These are phyloP conservation scores for Solanum sparsipilum DNA, from an alignment of 257 asterid genomes.

Conservation along the genomic window DNA sequence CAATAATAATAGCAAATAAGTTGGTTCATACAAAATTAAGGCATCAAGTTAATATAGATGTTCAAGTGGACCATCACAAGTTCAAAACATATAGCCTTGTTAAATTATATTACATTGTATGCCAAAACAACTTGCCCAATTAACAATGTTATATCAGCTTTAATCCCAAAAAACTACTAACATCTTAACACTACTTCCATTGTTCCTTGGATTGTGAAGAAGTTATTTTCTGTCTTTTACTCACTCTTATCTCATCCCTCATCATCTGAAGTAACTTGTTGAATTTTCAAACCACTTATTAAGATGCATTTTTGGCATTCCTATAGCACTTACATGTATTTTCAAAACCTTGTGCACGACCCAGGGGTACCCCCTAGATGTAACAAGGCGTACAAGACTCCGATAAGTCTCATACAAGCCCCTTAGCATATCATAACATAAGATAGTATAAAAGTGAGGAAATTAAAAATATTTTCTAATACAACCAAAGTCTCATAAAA, in stretches of 20 bases:
- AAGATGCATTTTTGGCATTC: background rate
- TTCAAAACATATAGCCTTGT: background rate
- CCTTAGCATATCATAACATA: no score
- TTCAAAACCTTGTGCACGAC: background rate
- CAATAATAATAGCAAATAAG: background rate
- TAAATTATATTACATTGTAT: background rate
- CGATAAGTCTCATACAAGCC: no score
- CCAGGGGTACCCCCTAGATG: no score
- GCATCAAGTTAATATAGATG: background rate
- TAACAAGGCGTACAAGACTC: no score
- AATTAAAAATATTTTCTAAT: no score
- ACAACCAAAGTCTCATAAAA: no score
- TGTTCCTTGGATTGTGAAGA: background rate
- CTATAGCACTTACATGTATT: background rate
- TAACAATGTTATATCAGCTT: background rate
- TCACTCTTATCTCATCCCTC: background rate
- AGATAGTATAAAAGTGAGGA: no score
- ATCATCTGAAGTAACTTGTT: background rate
- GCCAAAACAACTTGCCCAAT: background rate
- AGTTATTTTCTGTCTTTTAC: background rate
- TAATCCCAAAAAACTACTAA: background rate
- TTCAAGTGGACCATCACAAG: background rate
- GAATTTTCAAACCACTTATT: background rate
- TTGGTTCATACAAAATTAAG: background rate
- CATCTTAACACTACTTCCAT: background rate